A percentile compares a stretch with the other conserved stretches of the same genome.
These are phyloP conservation scores for Talaromyces amestolkiae DNA, from an alignment of 2,329 filamentous ascomycete genomes.

Conservation along the genomic window DNA sequence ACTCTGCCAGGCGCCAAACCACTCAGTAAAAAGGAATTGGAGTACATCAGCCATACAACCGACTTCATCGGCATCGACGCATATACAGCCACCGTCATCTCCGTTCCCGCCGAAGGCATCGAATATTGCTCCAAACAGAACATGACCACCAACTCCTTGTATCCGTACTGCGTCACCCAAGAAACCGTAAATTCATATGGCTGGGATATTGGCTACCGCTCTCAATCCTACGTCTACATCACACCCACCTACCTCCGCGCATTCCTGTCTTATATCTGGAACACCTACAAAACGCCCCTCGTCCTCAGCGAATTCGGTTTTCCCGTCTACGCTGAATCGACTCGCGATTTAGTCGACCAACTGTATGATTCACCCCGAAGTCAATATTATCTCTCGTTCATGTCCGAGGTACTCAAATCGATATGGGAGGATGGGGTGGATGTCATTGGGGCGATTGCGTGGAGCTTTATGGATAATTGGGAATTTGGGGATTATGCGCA, in stretches of 20 bases:
- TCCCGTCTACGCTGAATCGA: constrained; percentile 51
- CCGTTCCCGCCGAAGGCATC: constrained; percentile 48
- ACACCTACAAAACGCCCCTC: constrained; percentile 54
- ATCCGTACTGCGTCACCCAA: constrained; percentile 55
- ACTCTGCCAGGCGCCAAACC: constrained; percentile 46
- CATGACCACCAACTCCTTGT: constrained; percentile 39
- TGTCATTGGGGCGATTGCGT: constrained; percentile 55
- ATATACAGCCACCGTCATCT: constrained; percentile 58
- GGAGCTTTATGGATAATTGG: constrained; percentile 55
- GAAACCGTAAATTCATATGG: constrained; percentile 49
- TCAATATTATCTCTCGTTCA: constrained; percentile 55
- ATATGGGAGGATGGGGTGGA: constrained; percentile 58
- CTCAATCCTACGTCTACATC: constrained; percentile 57
- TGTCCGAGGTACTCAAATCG: constrained; percentile 55
- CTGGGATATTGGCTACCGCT: constrained; percentile 60
- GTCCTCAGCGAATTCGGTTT: constrained; percentile 57
- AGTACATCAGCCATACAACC: constrained; percentile 49
- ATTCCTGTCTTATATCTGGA: constrained; percentile 60
- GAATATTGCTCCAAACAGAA: constrained; percentile 49
- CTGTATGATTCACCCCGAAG: constrained; percentile 55
- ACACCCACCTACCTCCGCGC: constrained; percentile 47
- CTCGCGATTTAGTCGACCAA: constrained; percentile 49
- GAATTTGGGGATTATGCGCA: constrained; percentile 53
- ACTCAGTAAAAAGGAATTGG: constrained; percentile 50
- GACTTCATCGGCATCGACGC: constrained; percentile 60